phyloP scores from a whole-genome alignment of 2,329 filamentous ascomycete species.

The Venturiaceae sp. region DNA sequence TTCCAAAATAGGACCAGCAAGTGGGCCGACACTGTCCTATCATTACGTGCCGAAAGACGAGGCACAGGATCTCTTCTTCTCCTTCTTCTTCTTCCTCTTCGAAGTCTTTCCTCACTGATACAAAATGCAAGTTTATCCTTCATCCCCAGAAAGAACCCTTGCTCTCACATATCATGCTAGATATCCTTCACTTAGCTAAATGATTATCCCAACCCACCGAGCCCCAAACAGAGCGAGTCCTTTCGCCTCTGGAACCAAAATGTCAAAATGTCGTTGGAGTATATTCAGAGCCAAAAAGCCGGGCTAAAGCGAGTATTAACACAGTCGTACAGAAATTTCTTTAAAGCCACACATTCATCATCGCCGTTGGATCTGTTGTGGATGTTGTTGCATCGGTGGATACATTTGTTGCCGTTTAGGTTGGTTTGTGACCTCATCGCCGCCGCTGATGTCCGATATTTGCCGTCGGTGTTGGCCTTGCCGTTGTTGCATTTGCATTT shows the following conservation, averaged over 20 bases:
- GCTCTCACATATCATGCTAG: neutral
- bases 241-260: neutral
- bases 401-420: conserved; percentile 52
- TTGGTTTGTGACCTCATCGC: conserved; percentile 26
- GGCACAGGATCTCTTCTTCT: neutral
- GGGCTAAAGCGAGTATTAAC: neutral
- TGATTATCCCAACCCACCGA: neutral
- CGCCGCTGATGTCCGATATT: conserved; percentile 51
- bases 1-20: neutral
- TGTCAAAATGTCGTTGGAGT: neutral
- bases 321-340: neutral
- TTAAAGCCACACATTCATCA: neutral
- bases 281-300: neutral
- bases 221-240: neutral
- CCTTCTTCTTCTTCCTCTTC: neutral
- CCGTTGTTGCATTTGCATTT: conserved; percentile 21
- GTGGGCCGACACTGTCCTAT: neutral
- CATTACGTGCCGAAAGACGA: neutral
- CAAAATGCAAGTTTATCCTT: neutral
- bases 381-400: conserved; percentile 37
- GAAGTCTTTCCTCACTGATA: neutral
- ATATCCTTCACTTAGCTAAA: neutral
- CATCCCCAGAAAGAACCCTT: too few relatives aligned
- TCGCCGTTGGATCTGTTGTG: neutral
- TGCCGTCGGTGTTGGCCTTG: conserved; percentile 39